Base-by-base conservation (phyloP, 2,329 filamentous ascomycete species). In the Colletotrichum tropicale region DNA sequence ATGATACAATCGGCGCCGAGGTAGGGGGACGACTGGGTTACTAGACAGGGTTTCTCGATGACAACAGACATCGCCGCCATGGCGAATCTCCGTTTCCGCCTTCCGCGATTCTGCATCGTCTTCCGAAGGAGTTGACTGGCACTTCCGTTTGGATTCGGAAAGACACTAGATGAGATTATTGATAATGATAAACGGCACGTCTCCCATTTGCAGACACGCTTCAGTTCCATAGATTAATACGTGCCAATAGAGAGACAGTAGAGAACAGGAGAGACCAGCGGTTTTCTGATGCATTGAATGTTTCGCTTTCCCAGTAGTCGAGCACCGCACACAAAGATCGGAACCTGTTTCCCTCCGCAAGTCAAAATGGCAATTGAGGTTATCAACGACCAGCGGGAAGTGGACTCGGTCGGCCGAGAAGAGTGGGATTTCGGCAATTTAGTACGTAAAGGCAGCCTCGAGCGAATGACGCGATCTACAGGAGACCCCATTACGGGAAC, bases 1-100 rank as follows among this genome's bases (percentile, higher is more conserved):
- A 71, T 71, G 67, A 61, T 64, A 74, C 60, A 71, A 71, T 70
- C 60, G 24, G 16, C 16, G 16, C 43, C 18, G 36, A 61, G 34
- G 48, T 55, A 68, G 52, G 48, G 48, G 30, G 32, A 18, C 48
- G 18, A 60, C 24, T 61, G 21, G 43, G 36, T 18, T 18, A 21
- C 36, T 7, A 24, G 36, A 32, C 71, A 71, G 71, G 71, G 71
- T 74, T 70, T 38, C 3, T 52, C 61, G 36, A 74, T 74, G 60
- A 61, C 71, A 74, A 71, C 71, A 74, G 36, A 38, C n/a, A 28
- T 58, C 48, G 24, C 52, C 61, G 34, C 4, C 67, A 66, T 74
- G 61, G 66, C 71, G 66, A 74, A 74, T 70, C 5, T 43, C 55
- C 56, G 56, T 26, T 48, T 26, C 67, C 36, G 56, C 6, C 32